Conservation (phyloP, 164 flowering plant species). For the Sextonia rubra region DNA sequence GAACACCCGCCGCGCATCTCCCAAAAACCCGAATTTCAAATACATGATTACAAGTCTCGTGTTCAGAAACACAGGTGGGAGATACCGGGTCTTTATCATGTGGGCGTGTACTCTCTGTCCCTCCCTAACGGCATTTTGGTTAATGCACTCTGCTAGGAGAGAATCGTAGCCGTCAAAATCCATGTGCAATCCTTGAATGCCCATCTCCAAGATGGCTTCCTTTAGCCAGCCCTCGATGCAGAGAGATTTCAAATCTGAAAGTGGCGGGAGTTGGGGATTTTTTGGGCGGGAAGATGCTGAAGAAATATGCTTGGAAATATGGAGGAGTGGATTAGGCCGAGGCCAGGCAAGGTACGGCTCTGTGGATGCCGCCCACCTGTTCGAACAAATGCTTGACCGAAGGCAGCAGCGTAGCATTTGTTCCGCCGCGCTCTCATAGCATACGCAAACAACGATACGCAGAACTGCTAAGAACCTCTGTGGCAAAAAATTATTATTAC, state of each 20-base stretch:
- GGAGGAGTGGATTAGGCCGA: too few species aligned
- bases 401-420: too few species aligned
- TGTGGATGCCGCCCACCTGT: too few species aligned
- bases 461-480: too few species aligned
- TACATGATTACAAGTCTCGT: conserved; percentile 27
- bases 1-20: conserved; percentile 14
- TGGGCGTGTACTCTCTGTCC: conserved; percentile 32
- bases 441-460: too few species aligned
- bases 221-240: conserved; percentile 16
- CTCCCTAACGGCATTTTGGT: conserved; percentile 16
- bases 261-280: conserved; percentile 10
- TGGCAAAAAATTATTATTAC: too few species aligned
- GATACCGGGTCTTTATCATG: conserved; percentile 27
- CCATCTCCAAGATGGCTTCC: conserved; percentile 20
- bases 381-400: too few species aligned
- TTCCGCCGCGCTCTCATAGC: too few species aligned
- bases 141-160: conserved; percentile 19
- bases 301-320: too few species aligned
- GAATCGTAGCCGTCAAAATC: conserved; percentile 26
- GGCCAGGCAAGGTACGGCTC: too few species aligned
- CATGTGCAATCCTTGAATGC: conserved; percentile 10
- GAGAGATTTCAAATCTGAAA: conserved; percentile 8
- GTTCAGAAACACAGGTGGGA: conserved; percentile 19
- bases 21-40: conserved; percentile 17
- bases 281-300: conserved; percentile 8